These are phyloP conservation scores for Massariosphaeria phaeospora DNA, from an alignment of 495 filamentous ascomycete species.

Conservation along the genomic window DNA sequence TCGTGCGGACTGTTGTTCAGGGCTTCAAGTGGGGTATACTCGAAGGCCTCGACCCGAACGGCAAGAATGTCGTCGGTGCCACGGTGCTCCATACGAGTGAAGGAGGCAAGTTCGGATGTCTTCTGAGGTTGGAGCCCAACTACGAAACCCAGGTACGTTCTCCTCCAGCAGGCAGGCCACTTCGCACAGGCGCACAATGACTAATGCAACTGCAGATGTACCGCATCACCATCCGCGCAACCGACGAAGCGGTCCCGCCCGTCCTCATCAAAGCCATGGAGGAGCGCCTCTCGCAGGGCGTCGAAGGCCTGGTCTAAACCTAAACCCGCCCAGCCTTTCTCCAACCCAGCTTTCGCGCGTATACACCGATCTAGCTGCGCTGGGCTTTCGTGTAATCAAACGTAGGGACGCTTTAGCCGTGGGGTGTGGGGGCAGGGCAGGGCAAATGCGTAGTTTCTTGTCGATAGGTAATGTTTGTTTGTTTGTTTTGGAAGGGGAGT, in stretches of 20 bases:
- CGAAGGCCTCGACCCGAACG: constrained; percentile 80
- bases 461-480: constrained; percentile 12
- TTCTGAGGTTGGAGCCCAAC: constrained; percentile 92
- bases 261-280: constrained; percentile 81
- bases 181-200: background rate
- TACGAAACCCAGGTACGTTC: constrained; percentile 76
- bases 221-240: constrained; percentile 88
- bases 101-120: constrained; percentile 85
- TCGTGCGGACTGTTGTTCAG: constrained; percentile 62
- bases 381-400: constrained; percentile 3
- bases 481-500: background rate
- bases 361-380: background rate
- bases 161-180: background rate
- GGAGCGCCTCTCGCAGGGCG: constrained; percentile 62
- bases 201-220: constrained; percentile 65
- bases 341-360: background rate
- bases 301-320: constrained; percentile 22
- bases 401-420: too few species aligned
- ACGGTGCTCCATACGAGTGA: constrained; percentile 79
- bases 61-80: constrained; percentile 89
- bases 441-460: background rate
- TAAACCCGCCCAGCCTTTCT: background rate
- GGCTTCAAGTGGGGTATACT: constrained; percentile 86
- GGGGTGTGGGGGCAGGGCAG: background rate
- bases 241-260: constrained; percentile 80